A percentile compares a stretch with the other conserved stretches of the same genome.
These are phyloP conservation scores for Cucumis melo DNA, from an alignment of 306 rosid genomes.

Conservation along the genomic window DNA sequence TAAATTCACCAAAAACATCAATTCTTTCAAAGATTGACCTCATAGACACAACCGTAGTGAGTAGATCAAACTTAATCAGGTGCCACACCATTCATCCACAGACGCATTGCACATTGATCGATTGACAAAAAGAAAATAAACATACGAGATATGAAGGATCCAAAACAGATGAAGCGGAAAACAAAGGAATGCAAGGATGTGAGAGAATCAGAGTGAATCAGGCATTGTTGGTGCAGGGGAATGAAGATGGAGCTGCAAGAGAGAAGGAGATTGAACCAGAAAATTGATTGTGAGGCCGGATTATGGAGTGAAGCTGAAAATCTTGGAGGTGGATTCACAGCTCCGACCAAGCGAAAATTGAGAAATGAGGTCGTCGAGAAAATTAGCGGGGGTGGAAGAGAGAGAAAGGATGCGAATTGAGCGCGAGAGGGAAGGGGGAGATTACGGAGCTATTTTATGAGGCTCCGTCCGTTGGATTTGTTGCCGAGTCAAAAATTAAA, in stretches of 20 bases:
- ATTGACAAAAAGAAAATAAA: neutral
- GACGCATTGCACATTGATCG: neutral
- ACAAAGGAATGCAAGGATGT: neutral
- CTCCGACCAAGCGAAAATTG: conserved; percentile 12
- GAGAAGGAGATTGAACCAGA: neutral
- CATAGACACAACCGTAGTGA: neutral
- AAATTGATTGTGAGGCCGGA: conserved; percentile 14
- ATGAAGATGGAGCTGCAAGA: neutral
- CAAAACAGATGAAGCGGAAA: neutral
- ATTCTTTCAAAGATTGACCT: conserved; percentile 11
- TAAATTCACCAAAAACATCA: conserved; percentile 3
- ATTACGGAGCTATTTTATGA: conserved; percentile 23
- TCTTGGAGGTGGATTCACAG: neutral
- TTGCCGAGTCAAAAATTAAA: conserved; percentile 38
- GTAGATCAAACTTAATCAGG: conserved; percentile 8
- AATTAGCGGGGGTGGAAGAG: conserved; percentile 6
- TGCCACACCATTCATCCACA: neutral
- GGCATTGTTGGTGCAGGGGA: neutral
- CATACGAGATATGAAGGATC: neutral
- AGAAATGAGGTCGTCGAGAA: conserved; percentile 8
- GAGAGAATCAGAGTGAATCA: conserved; percentile 7
- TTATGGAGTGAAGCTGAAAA: conserved; percentile 5
- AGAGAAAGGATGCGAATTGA: conserved; percentile 33
- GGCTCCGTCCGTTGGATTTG: conserved; percentile 8
- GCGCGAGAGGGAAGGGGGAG: conserved; percentile 44